Base-by-base conservation (phyloP, 140 eudicot species). In the Ambrosia hybrid region DNA sequence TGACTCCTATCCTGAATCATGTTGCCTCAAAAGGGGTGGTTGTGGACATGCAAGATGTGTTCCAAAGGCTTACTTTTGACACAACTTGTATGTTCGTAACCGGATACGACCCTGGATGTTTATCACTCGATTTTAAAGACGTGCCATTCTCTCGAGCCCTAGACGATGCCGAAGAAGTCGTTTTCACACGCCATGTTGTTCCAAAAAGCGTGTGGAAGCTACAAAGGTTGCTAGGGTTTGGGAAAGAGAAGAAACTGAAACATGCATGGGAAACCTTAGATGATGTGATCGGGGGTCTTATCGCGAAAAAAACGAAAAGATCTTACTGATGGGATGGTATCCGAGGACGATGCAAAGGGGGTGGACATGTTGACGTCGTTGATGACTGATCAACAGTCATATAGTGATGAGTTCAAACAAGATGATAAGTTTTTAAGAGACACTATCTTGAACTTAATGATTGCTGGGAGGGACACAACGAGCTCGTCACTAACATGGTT, bases 11-110 rank as follows among this genome's bases (percentile, higher is more conserved):
- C 70, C 91, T 91, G 46, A 83, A 86, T 4, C 61, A 74, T 33
- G 73, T 76, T 0, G 65, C 75, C 0, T 9, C 76, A n/a, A 57
- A 70, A 8, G 77, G 68, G 5, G 0, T 43, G 0, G 81, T 64
- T 30, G 74, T 91, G 14, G 97, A 91, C 51, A 73, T 91, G 81
- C 92, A 91, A 74, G 97, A 91, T 59, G 73, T 88, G 62, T 88
- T 91, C 16, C 88, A 78, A 75, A 85, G 97, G 61, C 72, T 80
- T 17, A 86, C 88, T 1, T 85, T 91, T 68, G 98, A 91, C 43
- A 80, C 82, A 0, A 85, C 85, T 33, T 86, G 90, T 55, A 67
- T 62, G 16, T 73, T 91, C 4, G 80, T 86, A 13, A 83, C 90
- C 0, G 91, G 87, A 1, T 78, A 82, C 61, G 96, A 91, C 56